Conservation (phyloP, 2,329 filamentous ascomycete species). For the Aureobasidium sp. region DNA sequence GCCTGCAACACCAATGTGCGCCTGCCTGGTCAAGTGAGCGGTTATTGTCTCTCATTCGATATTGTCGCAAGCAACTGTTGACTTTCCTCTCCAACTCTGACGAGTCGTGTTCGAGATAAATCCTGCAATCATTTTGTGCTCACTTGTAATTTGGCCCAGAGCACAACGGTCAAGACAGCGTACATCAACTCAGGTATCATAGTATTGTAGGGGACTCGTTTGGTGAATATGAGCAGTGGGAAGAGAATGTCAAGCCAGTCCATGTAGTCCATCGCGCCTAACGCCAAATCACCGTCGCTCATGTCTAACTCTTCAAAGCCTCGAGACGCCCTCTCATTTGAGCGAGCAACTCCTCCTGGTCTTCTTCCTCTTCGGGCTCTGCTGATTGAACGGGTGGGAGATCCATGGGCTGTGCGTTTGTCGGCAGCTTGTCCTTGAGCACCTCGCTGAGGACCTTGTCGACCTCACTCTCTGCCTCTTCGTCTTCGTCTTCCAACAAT, state of each 20-base stretch:
- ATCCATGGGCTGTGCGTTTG: constrained; percentile 48
- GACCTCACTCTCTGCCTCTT: constrained; percentile 74
- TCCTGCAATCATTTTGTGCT: not conserved
- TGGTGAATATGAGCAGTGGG: not conserved
- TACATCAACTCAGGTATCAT: not conserved
- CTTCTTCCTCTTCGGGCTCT: constrained; percentile 69
- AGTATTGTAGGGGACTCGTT: not conserved
- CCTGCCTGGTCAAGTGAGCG: not conserved
- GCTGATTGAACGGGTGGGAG: constrained; percentile 45
- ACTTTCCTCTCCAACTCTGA: not conserved
- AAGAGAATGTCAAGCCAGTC: constrained; percentile 2
- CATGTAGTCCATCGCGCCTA: not conserved
- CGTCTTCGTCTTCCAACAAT: constrained; percentile 61
- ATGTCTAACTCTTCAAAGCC: constrained; percentile 71
- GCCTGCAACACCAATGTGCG: not conserved
- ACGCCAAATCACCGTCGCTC: not conserved
- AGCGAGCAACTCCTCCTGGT: constrained; percentile 82
- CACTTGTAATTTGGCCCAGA: not conserved
- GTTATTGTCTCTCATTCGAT: not conserved
- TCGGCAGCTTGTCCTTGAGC: constrained; percentile 68
- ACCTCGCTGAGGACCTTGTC: constrained; percentile 91
- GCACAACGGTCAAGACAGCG: not conserved
- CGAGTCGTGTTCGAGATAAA: not conserved
- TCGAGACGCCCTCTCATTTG: constrained; percentile 91
- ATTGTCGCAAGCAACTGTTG: not conserved